Evolutionary conservation across 2,329 filamentous ascomycete species (phyloP), one percentile per base, ranked within the genome.

Genomic region (Macrophomina pseudophaseolina): DNA sequence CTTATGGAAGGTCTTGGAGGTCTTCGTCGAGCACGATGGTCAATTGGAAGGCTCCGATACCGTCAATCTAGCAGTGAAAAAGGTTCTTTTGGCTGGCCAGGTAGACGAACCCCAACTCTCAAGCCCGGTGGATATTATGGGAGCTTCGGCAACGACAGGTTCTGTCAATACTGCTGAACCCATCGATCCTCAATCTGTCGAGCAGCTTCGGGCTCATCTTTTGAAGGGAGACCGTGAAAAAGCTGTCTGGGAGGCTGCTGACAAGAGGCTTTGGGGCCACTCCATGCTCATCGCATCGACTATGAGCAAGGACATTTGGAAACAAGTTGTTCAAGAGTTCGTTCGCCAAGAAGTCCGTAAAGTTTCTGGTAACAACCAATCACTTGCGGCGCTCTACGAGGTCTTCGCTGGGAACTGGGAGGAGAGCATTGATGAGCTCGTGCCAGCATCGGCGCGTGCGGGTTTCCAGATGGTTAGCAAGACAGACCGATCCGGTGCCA

Each of bases 201-300:
- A 93, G 68, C 85, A 89, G 67, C 84, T 98, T 54, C 90, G 92
- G 33, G 88, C 85, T 53, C 84, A 88, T 72, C 85, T 99, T 4
- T 83, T 97, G 8, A 83, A 87, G 65, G 95, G 96, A 9, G 90
- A 98, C 54, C 88, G 93, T 28, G 93, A 97, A 74, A 92, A 94
- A 71, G 95, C 95, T 5, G 91, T 96, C 0, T 98, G 94, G 94
- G 85, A 91, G 70, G 94, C 95, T 4, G 94, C 93, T 38, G 95
- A 99, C 77, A 93, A 94, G 77, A 88, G 94, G 58, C 83, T 99
- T 2, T 99, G 96, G 96, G 95, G 93, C 2, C 96, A 99, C 77
- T 96, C 95, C 3, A 91, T 99, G 86, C 84, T 99, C 23, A 90
- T 99, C 42, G 91, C 95, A 77, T 97, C 80, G 6, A 95, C 92